Evolutionary conservation across 2,329 filamentous ascomycete genomes (phyloP), one percentile per base, ranked within the genome.

Genomic region (Blumeriella jaapii): DNA sequence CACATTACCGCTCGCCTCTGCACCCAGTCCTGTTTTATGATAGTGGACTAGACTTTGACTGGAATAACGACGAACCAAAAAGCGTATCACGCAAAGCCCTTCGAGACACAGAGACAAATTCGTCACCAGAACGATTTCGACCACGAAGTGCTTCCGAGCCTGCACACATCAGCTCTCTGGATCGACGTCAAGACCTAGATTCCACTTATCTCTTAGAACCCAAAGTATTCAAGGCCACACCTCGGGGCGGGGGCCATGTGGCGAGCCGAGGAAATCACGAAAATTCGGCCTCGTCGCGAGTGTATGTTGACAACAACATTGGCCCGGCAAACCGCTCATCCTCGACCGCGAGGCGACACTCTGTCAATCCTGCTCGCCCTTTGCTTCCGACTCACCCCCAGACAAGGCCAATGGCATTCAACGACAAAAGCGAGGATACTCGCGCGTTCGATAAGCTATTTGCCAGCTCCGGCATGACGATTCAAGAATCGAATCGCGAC

Each of bases 1-100:
- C 24, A 14, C 16, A 33, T 29, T 31, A 40, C 38, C 55, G 55
- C 3, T 61, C 61, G 2, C 63, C 63, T 0, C 62, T 65, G 16
- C 65, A 61, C 1, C 61, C 63, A 9, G 59, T 64, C 34, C 54
- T 65, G 14, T 62, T 62, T 32, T 63, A 62, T 29, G 63, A 66
- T 40, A 58, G 62, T 12, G 61, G 62, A 1, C 51, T 64, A 25
- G 62, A 66, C 36, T 63, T 61, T 37, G 52, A 55, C 29, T 63
- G 59, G 56, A 25, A 26, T 13, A 25, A 13, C 11, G 12, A 16
- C 7, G 13, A 13, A 24, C 9, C 10, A 24, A n/a, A n/a, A n/a
- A 24, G n/a, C n/a, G n/a, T n/a, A n/a, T n/a, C n/a, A n/a, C n/a
- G n/a, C n/a, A 24, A 3, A 24, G 10, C 12, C 22, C 22, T 4